These are phyloP conservation scores for Phytophthora litchii DNA, from an alignment of 352 stramenopile species.

Conservation along the genomic window DNA sequence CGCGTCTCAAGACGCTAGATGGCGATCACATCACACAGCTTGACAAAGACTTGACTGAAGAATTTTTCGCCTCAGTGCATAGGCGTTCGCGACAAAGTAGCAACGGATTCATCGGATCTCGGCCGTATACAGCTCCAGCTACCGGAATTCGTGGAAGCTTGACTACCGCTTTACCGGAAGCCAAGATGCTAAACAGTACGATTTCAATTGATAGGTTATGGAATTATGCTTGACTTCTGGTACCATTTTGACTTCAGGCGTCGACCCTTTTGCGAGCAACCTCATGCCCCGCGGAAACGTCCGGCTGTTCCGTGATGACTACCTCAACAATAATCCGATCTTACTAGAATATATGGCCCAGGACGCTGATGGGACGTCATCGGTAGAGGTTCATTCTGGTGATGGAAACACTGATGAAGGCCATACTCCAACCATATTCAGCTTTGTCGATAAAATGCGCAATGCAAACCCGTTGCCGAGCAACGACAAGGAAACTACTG, in stretches of 20 bases:
- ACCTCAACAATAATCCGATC: conserved; percentile 85
- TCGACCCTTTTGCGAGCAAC: conserved; percentile 59
- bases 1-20: conserved; percentile 73
- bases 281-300: conserved; percentile 80
- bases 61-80: conserved; percentile 41
- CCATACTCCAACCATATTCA: conserved; percentile 9
- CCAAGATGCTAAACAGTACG: conserved; percentile 13
- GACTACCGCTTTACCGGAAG: background rate
- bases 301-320: conserved; percentile 84
- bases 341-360: conserved; percentile 81
- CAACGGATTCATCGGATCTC: conserved; percentile 30
- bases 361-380: conserved; percentile 28
- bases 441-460: conserved; percentile 72
- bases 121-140: conserved; percentile 47
- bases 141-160: conserved; percentile 12
- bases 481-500: conserved; percentile 9
- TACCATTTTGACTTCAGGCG: conserved; percentile 1
- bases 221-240: background rate
- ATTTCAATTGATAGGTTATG: background rate
- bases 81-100: conserved; percentile 9
- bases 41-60: conserved; percentile 77
- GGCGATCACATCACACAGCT: conserved; percentile 74
- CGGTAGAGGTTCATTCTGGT: conserved; percentile 9
- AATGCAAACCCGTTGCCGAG: conserved; percentile 43
- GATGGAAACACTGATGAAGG: conserved; percentile 9